These are phyloP conservation scores for Puccinia hordei DNA, from an alignment of 1,284 basidiomycete genomes.

Conservation along the genomic window DNA sequence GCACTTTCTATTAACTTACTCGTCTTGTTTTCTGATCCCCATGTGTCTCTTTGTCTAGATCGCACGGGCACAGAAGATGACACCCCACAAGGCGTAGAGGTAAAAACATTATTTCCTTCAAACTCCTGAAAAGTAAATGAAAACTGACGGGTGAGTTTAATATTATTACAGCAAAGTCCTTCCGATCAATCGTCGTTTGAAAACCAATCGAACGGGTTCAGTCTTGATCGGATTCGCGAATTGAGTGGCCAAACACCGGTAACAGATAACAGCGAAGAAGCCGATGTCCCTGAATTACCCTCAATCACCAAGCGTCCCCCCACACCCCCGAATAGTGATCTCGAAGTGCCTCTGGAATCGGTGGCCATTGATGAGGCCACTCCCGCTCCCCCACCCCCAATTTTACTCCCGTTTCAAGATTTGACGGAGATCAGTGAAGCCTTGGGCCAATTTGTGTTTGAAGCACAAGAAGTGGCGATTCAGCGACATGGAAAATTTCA, in stretches of 20 bases:
- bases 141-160: neutral
- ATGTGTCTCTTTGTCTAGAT: neutral
- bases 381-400: constrained; percentile 36
- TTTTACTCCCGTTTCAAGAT: constrained; percentile 45
- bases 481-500: constrained; percentile 43
- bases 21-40: neutral
- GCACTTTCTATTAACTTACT: neutral
- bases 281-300: constrained; percentile 18
- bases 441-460: constrained; percentile 48
- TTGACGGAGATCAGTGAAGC: constrained; percentile 43
- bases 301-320: constrained; percentile 37
- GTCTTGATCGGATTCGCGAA: constrained; percentile 1
- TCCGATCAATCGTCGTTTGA: constrained; percentile 19
- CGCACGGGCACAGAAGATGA: neutral
- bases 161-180: constrained; percentile 7
- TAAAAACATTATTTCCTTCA: neutral
- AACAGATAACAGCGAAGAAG: neutral
- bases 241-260: neutral
- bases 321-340: constrained; percentile 22
- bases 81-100: neutral
- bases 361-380: neutral
- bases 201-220: constrained; percentile 16
- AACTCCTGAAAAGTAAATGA: neutral
- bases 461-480: constrained; percentile 49
- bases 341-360: neutral